Conservation (phyloP, 176 grass and related monocot species). For the barley (Hordeum vulgare) region MorexV3_pseudomolecules_assembly NC_058522.1:541527505-541528004, state of each 20-base stretch:
- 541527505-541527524: constrained; percentile 1
- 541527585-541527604: constrained; percentile 87
- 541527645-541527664: constrained; percentile 50
- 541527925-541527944: constrained; percentile 24
- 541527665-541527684: constrained; percentile 27
- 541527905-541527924: constrained; percentile 30
- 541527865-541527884: constrained; percentile 27
- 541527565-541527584: constrained; percentile 65
- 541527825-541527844: neutral
- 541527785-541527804: neutral
- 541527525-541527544: neutral
- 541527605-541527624: constrained; percentile 67
- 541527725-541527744: neutral
- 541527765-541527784: neutral
- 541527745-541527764: constrained; percentile 22
- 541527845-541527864: constrained; percentile 3
- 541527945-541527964: constrained; percentile 61
- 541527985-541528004: neutral
- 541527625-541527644: constrained; percentile 30
- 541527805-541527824: constrained; percentile 25
- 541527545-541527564: constrained; percentile 48
- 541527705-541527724: constrained; percentile 66
- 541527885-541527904: constrained; percentile 32
- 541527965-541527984: constrained; percentile 29
- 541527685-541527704: constrained; percentile 50